Conservation (phyloP, 371 early-diverging fungal genomes). For the Thermomucor indicae-seudaticae region DNA sequence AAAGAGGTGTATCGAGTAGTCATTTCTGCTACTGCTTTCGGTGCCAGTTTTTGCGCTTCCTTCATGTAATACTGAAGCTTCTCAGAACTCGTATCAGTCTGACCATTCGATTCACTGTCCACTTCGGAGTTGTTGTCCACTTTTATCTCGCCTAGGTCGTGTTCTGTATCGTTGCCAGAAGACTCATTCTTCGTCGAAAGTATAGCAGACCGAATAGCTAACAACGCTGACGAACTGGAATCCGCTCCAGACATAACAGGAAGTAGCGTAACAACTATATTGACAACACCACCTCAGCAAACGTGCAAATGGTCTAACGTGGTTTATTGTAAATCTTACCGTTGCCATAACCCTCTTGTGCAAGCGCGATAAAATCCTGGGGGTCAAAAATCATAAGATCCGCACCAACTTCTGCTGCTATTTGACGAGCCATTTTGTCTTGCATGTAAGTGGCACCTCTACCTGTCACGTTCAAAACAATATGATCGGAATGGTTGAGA, state of each 20-base stretch:
- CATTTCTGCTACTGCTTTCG: conserved; percentile 19
- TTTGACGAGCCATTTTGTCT: conserved; percentile 23
- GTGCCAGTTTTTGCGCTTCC: no score
- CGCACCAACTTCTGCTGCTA: conserved; percentile 22
- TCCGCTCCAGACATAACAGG: neutral
- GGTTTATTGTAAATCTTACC: conserved; percentile 11
- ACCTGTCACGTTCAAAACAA: conserved; percentile 22
- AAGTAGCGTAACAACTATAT: conserved; percentile 4
- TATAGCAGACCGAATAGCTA: conserved; percentile 4
- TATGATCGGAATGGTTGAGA: conserved; percentile 29
- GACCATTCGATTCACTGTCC: neutral
- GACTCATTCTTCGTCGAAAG: no score
- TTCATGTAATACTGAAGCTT: no score
- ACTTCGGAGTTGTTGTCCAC: neutral
- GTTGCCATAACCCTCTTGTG: conserved; percentile 20
- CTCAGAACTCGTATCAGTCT: neutral
- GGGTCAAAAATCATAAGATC: conserved; percentile 37
- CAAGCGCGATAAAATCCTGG: conserved; percentile 45
- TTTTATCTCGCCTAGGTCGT: no score
- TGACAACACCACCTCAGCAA: no score
- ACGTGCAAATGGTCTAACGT: neutral
- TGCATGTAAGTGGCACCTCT: conserved; percentile 34
- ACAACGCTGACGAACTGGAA: neutral
- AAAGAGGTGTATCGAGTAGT: conserved; percentile 24
- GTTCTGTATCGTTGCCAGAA: no score